Percentiles rank a stretch among this genome's conserved stretches.
These are phyloP conservation scores for Daldinia sp. DNA, from an alignment of 2,329 filamentous ascomycete genomes.

Conservation along the genomic window DNA sequence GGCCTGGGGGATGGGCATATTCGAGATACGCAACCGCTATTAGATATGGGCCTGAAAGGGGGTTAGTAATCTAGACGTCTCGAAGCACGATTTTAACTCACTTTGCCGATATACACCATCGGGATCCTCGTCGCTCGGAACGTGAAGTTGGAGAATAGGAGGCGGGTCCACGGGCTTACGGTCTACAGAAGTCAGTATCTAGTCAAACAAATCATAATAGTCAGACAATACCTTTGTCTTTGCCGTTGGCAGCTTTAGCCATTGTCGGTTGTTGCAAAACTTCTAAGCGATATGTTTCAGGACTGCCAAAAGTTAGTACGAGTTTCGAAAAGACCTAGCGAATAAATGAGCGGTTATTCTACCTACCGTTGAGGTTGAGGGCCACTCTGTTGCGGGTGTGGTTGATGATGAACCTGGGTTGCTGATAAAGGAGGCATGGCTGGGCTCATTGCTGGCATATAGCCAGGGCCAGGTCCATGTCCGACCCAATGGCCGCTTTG, in stretches of 20 bases:
- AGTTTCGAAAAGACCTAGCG: not conserved
- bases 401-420: slow-evolving; percentile 37
- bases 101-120: slow-evolving; percentile 62
- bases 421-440: slow-evolving; percentile 38
- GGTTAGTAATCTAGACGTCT: slow-evolving; percentile 23
- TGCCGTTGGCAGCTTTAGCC: slow-evolving; percentile 46
- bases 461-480: slow-evolving; percentile 38
- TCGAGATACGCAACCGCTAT: slow-evolving; percentile 46
- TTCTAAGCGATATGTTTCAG: slow-evolving; percentile 42
- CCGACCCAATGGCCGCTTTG: slow-evolving; percentile 39
- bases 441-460: slow-evolving; percentile 43
- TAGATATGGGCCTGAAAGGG: slow-evolving; percentile 44
- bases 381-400: slow-evolving; percentile 36
- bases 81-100: slow-evolving; percentile 51
- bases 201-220: not conserved
- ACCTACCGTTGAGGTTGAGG: slow-evolving; percentile 40
- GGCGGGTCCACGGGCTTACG: slow-evolving; percentile 90
- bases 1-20: slow-evolving; percentile 53
- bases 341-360: not conserved
- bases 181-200: slow-evolving; percentile 55
- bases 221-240: slow-evolving; percentile 42
- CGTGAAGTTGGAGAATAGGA: slow-evolving; percentile 78
- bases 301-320: slow-evolving; percentile 24
- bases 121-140: slow-evolving; percentile 56
- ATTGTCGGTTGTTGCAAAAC: slow-evolving; percentile 45